Evolutionary conservation across 2,329 filamentous ascomycete species (phyloP), one percentile per base, ranked within the genome.

Genomic region (Alternaria consortialis): DNA sequence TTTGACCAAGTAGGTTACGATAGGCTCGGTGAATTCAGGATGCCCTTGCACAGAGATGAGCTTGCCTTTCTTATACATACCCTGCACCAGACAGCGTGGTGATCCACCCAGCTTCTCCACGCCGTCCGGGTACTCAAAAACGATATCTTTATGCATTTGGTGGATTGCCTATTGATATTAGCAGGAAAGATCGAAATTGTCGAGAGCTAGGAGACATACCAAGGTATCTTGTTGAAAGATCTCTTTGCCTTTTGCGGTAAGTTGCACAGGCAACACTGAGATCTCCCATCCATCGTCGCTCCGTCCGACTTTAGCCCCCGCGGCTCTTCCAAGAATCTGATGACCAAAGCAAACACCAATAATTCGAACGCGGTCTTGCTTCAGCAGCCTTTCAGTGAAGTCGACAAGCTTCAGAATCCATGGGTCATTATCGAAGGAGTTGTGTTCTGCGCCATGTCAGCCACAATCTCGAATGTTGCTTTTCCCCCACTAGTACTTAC

Each of bases 271-370:
- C 25, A 86, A 86, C 3, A 95, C 92, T 51, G 90, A 88, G n/a
- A 91, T 81, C 80, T 97, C 93, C 93, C 93, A 97, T 2, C 92
- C 92, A 20, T 81, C 77, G 25, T 88, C 84, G 74, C 87, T 91
- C 55, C 88, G 81, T 36, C 84, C 88, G 2, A 96, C 90, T 68
- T 86, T 85, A 20, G 81, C 85, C 4, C 88, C 91, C 67, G 94
- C 75, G 1, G 92, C 91, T 53, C 92, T 84, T 1, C 86, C 92
- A 43, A 95, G 81, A 70, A 97, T 93, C 81, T 97, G 92, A 76
- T 96, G 93, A 5, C 93, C 93, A 77, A 94, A 97, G 79, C 93
- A 97, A 15, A 95, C 85, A 11, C 92, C 93, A 15, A 97, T 84
- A n/a, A 94, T 79, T 36, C 88, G 86, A 7, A 95, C 86, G 0